A percentile compares a stretch with the other conserved stretches of the same genome.
phyloP scores from a whole-genome alignment of 31 red algal genomes.

The Bonnemaisonia californica region DNA sequence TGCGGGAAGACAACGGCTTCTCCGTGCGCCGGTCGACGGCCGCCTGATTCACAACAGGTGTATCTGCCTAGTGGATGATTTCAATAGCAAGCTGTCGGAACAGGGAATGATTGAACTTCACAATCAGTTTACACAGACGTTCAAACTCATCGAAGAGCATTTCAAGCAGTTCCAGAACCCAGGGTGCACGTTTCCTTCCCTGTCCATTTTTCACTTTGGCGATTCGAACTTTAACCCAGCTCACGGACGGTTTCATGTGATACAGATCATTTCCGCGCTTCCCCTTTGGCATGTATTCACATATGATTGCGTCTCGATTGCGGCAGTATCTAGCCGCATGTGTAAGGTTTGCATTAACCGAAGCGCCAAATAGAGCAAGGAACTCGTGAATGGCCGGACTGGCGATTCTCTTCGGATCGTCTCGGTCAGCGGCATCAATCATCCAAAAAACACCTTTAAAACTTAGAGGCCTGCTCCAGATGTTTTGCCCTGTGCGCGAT shows the following conservation, averaged over 20 bases:
- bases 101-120: slow-evolving; percentile 21
- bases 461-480: no score
- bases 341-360: neutral
- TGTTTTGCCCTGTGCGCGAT: no score
- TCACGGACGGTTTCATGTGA: neutral
- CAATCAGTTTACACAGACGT: slow-evolving; percentile 3
- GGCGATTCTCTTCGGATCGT: no score
- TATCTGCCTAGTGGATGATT: neutral
- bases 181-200: neutral
- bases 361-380: neutral
- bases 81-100: neutral
- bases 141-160: slow-evolving; percentile 28
- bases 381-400: no score
- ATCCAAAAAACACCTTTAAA: no score
- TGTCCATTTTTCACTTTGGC: neutral
- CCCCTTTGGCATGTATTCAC: neutral
- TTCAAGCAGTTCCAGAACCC: neutral
- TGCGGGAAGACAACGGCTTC: neutral
- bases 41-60: neutral
- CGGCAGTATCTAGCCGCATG: neutral
- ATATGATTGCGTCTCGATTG: neutral
- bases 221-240: neutral
- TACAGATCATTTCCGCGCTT: neutral
- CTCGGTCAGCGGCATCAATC: no score
- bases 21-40: neutral